Evolutionary conservation across 257 asterid genomes (phyloP), one percentile per base, ranked within the genome.

Genomic region (Verbena officinalis): DNA sequence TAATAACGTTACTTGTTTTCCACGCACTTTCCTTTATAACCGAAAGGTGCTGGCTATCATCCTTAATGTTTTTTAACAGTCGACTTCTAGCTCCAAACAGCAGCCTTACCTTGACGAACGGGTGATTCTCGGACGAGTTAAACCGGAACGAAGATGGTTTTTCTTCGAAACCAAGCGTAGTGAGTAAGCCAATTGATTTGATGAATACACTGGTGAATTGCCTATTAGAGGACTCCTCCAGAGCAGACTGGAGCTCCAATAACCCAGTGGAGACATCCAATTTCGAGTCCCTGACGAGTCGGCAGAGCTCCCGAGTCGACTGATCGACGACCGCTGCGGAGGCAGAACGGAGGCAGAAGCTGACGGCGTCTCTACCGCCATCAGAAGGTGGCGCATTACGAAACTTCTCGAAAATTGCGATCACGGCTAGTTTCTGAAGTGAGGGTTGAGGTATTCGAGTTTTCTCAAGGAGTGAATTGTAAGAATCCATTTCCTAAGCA

Each of bases 161-260:
- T 30, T 73, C 81, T 56, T 57, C 76, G 57, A 94, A 90, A 46
- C 89, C 99, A 40, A 86, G 71, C 48, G 79, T 75, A 39, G 84
- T 77, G 31, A 94, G 87, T 44, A 84, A 82, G n/a, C 95, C 96
- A 33, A 94, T 64, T 11, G 88, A 89, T 78, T 80, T 88, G 70
- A 86, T 71, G 52, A 81, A 86, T 0, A 94, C 71, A 43, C 58
- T 69, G 4, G 76, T 65, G 45, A 84, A 73, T 42, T 80, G 82
- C 27, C 83, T 62, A 75, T 58, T 81, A 46, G 86, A 54, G 0
- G 77, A 58, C 15, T 72, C 90, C 71, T 94, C 99, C 36, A 94
- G 96, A 48, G 95, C 91, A 8, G 97, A 84, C 74, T 88, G 99
- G 43, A 94, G 86, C 78, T 94, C 97, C 79, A 88, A 49, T 31